Conservation (phyloP, 2,329 filamentous ascomycete species). For the Xylariaceae sp. region DNA sequence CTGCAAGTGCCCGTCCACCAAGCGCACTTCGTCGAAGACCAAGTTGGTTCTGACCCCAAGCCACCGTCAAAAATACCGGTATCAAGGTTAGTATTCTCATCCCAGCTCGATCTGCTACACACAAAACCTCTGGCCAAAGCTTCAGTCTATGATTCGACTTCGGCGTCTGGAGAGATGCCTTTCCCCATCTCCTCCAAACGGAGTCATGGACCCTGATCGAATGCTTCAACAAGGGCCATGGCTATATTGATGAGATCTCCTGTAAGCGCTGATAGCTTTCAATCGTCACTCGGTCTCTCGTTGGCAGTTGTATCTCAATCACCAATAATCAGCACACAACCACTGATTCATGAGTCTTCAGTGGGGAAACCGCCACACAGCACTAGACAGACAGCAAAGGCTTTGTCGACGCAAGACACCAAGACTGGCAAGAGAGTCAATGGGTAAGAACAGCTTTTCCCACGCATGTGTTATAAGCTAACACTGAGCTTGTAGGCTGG, state of each 20-base stretch:
- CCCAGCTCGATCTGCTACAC: background rate
- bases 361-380: background rate
- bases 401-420: background rate
- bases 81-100: background rate
- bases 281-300: background rate
- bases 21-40: background rate
- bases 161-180: background rate
- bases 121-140: background rate
- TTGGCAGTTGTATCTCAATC: background rate
- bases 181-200: background rate
- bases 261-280: background rate
- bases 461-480: background rate
- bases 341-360: background rate
- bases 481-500: slow-evolving; percentile 31
- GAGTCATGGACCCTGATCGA: background rate
- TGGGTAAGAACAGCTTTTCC: background rate
- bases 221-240: background rate
- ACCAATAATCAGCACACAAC: background rate
- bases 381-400: background rate
- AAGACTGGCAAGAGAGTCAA: background rate
- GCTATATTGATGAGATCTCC: background rate
- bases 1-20: background rate
- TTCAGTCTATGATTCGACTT: background rate
- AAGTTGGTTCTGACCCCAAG: background rate
- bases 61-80: background rate